phyloP scores from a whole-genome alignment of 1,139 yeast genomes.

The Sugiyamaella sp. region DNA sequence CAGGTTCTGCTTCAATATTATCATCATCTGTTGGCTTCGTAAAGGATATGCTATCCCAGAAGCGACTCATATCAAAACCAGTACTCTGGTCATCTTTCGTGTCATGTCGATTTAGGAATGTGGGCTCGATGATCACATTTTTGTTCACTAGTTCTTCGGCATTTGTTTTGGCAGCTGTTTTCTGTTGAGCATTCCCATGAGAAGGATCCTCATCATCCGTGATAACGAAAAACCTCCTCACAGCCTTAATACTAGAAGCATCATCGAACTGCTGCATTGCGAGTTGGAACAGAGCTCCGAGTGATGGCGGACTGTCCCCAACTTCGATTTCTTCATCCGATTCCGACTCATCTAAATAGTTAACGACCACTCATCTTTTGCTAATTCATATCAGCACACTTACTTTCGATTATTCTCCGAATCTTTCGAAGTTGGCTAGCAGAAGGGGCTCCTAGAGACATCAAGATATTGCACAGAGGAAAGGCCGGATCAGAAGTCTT shows the following conservation, averaged over 20 bases:
- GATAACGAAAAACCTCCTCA: slow-evolving; percentile 52
- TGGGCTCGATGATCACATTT: slow-evolving; percentile 59
- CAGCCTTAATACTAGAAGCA: slow-evolving; percentile 28
- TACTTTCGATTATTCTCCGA: slow-evolving; percentile 8
- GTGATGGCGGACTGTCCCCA: slow-evolving; percentile 9
- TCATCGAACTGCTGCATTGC: slow-evolving; percentile 37
- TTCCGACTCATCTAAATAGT: slow-evolving; percentile 2
- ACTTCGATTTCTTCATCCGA: neutral
- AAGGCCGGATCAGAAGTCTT: slow-evolving; percentile 28
- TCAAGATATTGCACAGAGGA: slow-evolving; percentile 31
- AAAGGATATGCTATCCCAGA: slow-evolving; percentile 51
- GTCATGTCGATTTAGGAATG: slow-evolving; percentile 54
- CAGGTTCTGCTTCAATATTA: slow-evolving; percentile 40
- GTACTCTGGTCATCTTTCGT: slow-evolving; percentile 9
- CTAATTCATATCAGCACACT: neutral
- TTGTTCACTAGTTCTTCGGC: slow-evolving; percentile 52
- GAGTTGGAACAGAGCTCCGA: slow-evolving; percentile 35
- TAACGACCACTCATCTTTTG: slow-evolving; percentile 15
- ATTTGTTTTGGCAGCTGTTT: slow-evolving; percentile 55
- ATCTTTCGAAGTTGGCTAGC: slow-evolving; percentile 8
- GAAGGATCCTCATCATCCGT: slow-evolving; percentile 63
- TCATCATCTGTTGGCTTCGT: slow-evolving; percentile 21
- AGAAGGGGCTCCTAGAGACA: slow-evolving; percentile 39
- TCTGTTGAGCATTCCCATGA: slow-evolving; percentile 40
- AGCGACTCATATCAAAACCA: slow-evolving; percentile 56